Evolutionary conservation across 2,329 filamentous ascomycete genomes (phyloP).

Genomic region (Aspergillus sp.): DNA sequence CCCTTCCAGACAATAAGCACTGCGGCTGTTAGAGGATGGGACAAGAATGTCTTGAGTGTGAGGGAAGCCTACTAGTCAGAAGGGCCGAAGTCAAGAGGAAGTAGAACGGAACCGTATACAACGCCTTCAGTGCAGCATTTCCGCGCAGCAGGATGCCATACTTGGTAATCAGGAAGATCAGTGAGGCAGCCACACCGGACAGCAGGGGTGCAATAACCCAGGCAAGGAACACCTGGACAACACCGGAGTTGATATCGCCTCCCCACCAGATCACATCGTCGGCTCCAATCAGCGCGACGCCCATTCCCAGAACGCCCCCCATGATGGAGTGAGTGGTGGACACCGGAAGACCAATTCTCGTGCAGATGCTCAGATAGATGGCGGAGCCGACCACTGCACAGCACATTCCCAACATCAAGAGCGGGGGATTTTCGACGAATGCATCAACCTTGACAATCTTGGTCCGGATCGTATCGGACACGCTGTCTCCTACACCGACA

Average conservation of each 20-base stretch:
- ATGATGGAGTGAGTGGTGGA: conserved; percentile 19
- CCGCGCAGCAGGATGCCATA: conserved; percentile 11
- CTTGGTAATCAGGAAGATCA: conserved; percentile 17
- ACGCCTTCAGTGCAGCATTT: conserved; percentile 11
- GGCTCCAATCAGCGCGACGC: conserved; percentile 13
- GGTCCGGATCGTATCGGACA: conserved; percentile 18
- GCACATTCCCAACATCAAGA: conserved; percentile 19
- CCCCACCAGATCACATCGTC: conserved; percentile 16
- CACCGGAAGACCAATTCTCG: conserved; percentile 15
- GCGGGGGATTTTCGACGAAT: conserved; percentile 8
- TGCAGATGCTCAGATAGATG: conserved; percentile 15
- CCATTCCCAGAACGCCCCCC: conserved; percentile 19
- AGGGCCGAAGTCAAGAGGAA: conserved; percentile 15
- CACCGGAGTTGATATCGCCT: conserved; percentile 17
- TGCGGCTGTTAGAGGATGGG: neutral
- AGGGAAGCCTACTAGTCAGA: conserved; percentile 9
- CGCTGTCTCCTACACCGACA: conserved; percentile 16
- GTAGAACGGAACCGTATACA: conserved; percentile 14
- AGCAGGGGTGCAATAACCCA: conserved; percentile 18
- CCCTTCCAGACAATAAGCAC: conserved; percentile 23
- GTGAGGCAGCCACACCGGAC: conserved; percentile 12
- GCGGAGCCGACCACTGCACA: conserved; percentile 15
- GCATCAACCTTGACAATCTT: conserved; percentile 13
- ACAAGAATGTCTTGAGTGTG: neutral
- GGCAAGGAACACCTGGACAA: conserved; percentile 19